These are phyloP conservation scores for Plantago lanceolata DNA, from an alignment of 305 asterid species.

Conservation along the genomic window DNA sequence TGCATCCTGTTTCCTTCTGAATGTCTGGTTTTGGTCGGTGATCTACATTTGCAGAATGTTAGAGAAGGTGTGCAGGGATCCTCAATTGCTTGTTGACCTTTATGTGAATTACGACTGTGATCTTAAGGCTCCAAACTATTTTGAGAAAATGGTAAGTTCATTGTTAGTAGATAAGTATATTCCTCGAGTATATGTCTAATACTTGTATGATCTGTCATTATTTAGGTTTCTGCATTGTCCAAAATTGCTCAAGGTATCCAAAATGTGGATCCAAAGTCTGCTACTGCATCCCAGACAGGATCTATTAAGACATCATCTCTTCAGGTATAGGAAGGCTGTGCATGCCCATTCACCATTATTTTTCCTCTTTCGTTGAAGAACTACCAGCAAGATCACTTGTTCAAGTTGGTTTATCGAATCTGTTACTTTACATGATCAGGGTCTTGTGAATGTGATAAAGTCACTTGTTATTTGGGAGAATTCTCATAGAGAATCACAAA, in stretches of 20 bases:
- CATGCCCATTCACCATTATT: slow-evolving; percentile 19
- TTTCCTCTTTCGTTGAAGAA: slow-evolving; percentile 18
- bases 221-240: slow-evolving; percentile 74
- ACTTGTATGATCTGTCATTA: slow-evolving; percentile 29
- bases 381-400: slow-evolving; percentile 8
- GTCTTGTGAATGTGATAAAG: slow-evolving; percentile 83
- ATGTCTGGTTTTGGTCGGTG: slow-evolving; percentile 12
- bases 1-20: slow-evolving; percentile 6
- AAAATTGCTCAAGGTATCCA: slow-evolving; percentile 94
- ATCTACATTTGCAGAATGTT: slow-evolving; percentile 67
- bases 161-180: slow-evolving; percentile 14
- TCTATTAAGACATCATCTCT: slow-evolving; percentile 79
- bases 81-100: slow-evolving; percentile 96
- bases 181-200: slow-evolving; percentile 24
- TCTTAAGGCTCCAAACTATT: slow-evolving; percentile 92
- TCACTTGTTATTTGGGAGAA: slow-evolving; percentile 92
- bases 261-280: slow-evolving; percentile 72
- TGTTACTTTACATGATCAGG: slow-evolving; percentile 42
- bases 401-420: slow-evolving; percentile 24
- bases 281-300: slow-evolving; percentile 75
- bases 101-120: slow-evolving; percentile 99
- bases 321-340: slow-evolving; percentile 53
- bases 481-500: slow-evolving; percentile 60
- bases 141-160: slow-evolving; percentile 76
- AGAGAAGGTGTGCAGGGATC: slow-evolving; percentile 91